Evolutionary conservation across 345 rosid genomes (phyloP), one percentile per base, ranked within the genome.

Genomic region (Streptanthus diversifolius): DNA sequence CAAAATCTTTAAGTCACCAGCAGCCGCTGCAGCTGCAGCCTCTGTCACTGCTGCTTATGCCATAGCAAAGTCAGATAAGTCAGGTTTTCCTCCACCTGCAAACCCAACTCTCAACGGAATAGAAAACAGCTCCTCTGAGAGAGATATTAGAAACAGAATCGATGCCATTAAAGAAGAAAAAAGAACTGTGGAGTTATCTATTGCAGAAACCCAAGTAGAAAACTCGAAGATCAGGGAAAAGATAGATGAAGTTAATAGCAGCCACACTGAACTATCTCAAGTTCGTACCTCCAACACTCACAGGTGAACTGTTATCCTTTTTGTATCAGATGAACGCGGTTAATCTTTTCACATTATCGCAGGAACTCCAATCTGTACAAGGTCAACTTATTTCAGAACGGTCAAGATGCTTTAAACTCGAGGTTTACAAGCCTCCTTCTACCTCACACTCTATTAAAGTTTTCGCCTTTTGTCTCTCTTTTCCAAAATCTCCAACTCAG

Each of bases 21-120:
- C 99, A 58, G 97, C 99, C 0, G 97, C 98, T 1, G 98, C 98
- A 1, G 99, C 98, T 3, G 97, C 98, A 3, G 98, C 99, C 74
- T 95, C 98, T 66, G 99, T 95, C 37, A 86, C 92, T 61, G 96
- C 98, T 75, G 99, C 99, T 10, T 91, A 91, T 80, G 96, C 97
- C 66, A 79, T 91, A 75, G 84, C 99, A 58, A 90, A 91, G 82
- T 83, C 95, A 68, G 98, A 91, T 61, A 87, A 79, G 66, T 80
- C 85, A 74, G 93, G 88, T 48, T 81, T 76, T 59, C 76, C 83
- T 17, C 82, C 74, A 70, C 59, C 80, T 19, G 72, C 79, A 32
- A 72, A 75, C 68, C 62, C 78, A 6, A 80, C 70, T 68, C 75
- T 74, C 22, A 85, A 85, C 61, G 83, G 70, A 69, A 71, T 29